Base-by-base conservation (phyloP, 495 filamentous ascomycete genomes). In the Talaromyces ruber region DNA sequence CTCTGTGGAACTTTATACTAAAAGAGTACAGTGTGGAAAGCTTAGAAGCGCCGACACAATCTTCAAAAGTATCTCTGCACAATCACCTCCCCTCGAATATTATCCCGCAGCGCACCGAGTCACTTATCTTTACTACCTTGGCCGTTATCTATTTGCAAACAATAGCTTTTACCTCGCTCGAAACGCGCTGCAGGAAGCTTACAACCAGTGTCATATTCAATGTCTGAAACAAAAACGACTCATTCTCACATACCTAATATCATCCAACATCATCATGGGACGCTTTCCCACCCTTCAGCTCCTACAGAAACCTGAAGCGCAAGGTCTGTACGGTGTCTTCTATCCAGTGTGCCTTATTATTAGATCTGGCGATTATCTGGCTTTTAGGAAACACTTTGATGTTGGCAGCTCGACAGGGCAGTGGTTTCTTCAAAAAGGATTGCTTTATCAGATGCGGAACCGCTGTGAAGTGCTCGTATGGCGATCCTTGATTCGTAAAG, bases 121-220 rank as follows among this genome's bases (percentile, higher is more conserved):
- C 28, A 92, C 93, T 22, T 98, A 92, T 70, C 85, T 96, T 6
- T 97, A 96, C 74, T 97, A 96, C 68, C 88, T 97, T 18, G 93
- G 93, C 29, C 88, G 92, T 43, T 97, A 93, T 68, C 81, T 89
- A 63, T 92, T 96, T 68, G 84, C 86, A 60, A 91, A 90, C 63
- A 87, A 82, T 50, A 86, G 96, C 66, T 96, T 90, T 74, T 85
- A 83, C 65, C 82, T 84, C 14, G 90, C 93, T 0, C 84, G 86
- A 59, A 77, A 82, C 26, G 90, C 85, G 45, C 78, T 97, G 12
- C 84, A 93, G 66, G 78, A 84, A 26, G 90, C 93, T 2, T 97
- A 96, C 73, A 75, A 85, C 30, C 88, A 96, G 73, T 89, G 88
- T 57, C 90, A 87, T 39, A 74, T 78, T 2, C 74, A 74, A 47